phyloP scores from a whole-genome alignment of 108 stramenopile species.

The Pseudonitzschia multistriata region DNA sequence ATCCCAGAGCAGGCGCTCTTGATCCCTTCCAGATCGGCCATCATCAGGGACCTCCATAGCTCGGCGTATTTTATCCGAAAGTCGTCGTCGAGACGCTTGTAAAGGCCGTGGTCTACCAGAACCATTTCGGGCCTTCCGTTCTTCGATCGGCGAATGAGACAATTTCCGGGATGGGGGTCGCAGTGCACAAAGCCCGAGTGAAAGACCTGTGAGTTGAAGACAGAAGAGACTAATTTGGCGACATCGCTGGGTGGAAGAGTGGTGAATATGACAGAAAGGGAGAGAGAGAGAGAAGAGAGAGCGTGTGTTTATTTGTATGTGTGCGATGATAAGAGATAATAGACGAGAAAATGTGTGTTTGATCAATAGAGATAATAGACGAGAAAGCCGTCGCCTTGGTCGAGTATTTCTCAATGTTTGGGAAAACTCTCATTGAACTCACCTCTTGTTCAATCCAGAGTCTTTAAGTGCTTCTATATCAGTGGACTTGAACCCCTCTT shows the following conservation, averaged over 20 bases:
- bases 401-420: too few relatives aligned
- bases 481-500: conserved; percentile 88
- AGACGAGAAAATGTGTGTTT: too few relatives aligned
- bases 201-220: conserved; percentile 82
- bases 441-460: conserved; percentile 49
- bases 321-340: too few relatives aligned
- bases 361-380: too few relatives aligned
- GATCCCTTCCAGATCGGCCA: conserved; percentile 83
- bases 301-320: neutral
- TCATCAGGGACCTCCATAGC: conserved; percentile 82
- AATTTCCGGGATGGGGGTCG: conserved; percentile 94
- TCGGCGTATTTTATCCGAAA: conserved; percentile 80
- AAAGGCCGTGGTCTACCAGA: conserved; percentile 92
- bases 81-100: conserved; percentile 66
- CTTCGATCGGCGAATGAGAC: conserved; percentile 62
- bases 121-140: conserved; percentile 83
- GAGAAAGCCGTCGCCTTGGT: too few relatives aligned
- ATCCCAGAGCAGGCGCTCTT: conserved; percentile 66
- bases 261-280: neutral
- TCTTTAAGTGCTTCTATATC: conserved; percentile 65
- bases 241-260: conserved; percentile 41
- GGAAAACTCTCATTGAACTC: neutral
- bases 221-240: conserved; percentile 70
- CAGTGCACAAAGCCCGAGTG: conserved; percentile 78
- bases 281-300: neutral